These are phyloP conservation scores for Apophysomyces trapeziformis DNA, from an alignment of 371 early-diverging fungal genomes.

Conservation along the genomic window DNA sequence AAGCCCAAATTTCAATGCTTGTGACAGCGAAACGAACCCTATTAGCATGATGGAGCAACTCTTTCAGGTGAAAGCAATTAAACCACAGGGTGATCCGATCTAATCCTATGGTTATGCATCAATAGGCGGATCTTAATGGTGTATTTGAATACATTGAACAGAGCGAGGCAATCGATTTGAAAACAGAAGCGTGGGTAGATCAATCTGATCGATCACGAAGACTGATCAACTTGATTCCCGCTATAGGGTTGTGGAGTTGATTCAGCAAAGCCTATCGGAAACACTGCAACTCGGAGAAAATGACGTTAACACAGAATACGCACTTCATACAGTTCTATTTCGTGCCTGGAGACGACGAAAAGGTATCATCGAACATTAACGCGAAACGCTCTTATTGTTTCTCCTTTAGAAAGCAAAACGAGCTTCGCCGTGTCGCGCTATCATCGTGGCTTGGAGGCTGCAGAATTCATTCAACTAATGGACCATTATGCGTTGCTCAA, in stretches of 20 bases:
- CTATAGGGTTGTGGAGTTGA: neutral
- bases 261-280: constrained; percentile 3
- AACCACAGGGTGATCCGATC: neutral
- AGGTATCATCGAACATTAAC: constrained; percentile 13
- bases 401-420: constrained; percentile 12
- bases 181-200: neutral
- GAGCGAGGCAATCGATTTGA: neutral
- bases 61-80: constrained; percentile 1
- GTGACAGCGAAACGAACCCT: constrained; percentile 7
- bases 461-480: constrained; percentile 18
- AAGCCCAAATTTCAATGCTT: constrained; percentile 12
- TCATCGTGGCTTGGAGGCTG: constrained; percentile 18
- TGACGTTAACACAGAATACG: constrained; percentile 6
- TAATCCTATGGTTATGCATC: neutral
- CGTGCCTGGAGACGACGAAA: constrained; percentile 21
- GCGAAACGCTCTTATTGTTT: neutral
- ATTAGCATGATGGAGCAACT: neutral
- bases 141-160: constrained; percentile 22
- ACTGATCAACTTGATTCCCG: neutral
- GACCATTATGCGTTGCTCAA: constrained; percentile 10
- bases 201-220: neutral
- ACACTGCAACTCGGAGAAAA: constrained; percentile 22
- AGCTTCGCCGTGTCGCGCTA: constrained; percentile 33
- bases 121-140: constrained; percentile 27
- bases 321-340: constrained; percentile 27